Evolutionary conservation across 2,329 filamentous ascomycete genomes (phyloP), one percentile per base, ranked within the genome.

Genomic region (Fonsecaea erecta): DNA sequence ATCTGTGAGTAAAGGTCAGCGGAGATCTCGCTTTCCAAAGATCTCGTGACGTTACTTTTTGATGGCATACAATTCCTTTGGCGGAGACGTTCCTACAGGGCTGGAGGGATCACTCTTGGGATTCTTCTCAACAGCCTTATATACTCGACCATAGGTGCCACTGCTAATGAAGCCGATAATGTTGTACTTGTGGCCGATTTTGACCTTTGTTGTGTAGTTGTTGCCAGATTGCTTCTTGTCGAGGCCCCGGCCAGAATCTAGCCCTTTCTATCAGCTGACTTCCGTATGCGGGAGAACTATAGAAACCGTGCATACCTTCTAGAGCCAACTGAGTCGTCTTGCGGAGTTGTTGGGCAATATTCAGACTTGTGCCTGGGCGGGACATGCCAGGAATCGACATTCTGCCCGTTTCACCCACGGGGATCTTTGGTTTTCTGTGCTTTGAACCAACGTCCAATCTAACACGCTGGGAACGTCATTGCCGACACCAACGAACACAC

Each of bases 111-210:
- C 71, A 8, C 60, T 80, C 76, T 88, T 82, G 72, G 88, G 86
- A 80, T 90, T 85, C 70, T 89, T 88, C 72, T 91, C 88, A 51
- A 92, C 83, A 18, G 95, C 95, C 77, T 99, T 99, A 86, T 98
- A 99, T 7, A 99, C 95, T 34, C 95, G 90, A 37, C 95, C 95
- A 85, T 99, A 99, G 16, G 95, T 99, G 53, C 95, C 95, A 72
- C 92, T 97, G 76, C 92, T 97, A 73, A 99, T 99, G 83, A 99
- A 99, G 51, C 95, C 95, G 63, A 99, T 90, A 73, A 99, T 95
- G 73, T 95, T 93, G 80, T 81, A 99, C 71, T 91, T 90, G 78
- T 98, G 94, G 66, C 90, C 90, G 64, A 98, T 92, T 68, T 92
- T 89, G 69, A 95, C 91, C 78, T 97, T 97, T 76, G 82, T 86